Base-by-base conservation (phyloP, 768 basidiomycete genomes). In the Kwoniella dejecticola region DNA sequence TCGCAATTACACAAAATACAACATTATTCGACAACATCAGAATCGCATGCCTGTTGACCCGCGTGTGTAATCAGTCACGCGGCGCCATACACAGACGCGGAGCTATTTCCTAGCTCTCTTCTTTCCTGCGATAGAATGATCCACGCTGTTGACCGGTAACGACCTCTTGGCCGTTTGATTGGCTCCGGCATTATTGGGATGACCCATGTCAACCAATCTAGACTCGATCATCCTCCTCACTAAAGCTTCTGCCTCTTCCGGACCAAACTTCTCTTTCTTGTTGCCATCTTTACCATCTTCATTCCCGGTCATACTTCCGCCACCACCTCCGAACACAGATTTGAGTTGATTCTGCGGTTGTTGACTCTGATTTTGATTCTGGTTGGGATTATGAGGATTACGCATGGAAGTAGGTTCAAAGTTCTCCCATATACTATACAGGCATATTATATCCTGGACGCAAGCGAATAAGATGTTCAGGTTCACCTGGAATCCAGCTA, bases 341-440 rank as follows among this genome's bases (percentile, higher is more conserved):
- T 19, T 42, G 5, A 42, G 12, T 4, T 52, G 50, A 21, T 52
- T 29, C 24, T 54, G 52, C 17, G 30, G 27, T 42, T 24, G 53
- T 13, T 52, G 30, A n/a, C 44, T 17, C 19, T 31, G 40, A 24
- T 17, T 33, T 53, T 26, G 40, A 8, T 30, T 27, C 33, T 41
- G 55, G 21, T 29, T 55, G 8, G 41, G 47, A 49, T 36, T 36
- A 36, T 36, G 7, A 36, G 33, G 7, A 4, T 57, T 24, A 7
- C 55, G 55, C 41, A 70, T 56, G n/a, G 53, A 49, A 36, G 63
- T 31, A 21, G 73, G 73, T 57, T 85, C 86, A 79, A 91, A 91
- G 8, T 85, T 82, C 38, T 89, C 89, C 91, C 94, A 97, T 0
- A 93, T 83, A 4, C 89, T 85, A 79, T 97, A 98, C 31, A 96